Base-by-base conservation (phyloP, 2,329 filamentous ascomycete species). In the Alternaria sp. region DNA sequence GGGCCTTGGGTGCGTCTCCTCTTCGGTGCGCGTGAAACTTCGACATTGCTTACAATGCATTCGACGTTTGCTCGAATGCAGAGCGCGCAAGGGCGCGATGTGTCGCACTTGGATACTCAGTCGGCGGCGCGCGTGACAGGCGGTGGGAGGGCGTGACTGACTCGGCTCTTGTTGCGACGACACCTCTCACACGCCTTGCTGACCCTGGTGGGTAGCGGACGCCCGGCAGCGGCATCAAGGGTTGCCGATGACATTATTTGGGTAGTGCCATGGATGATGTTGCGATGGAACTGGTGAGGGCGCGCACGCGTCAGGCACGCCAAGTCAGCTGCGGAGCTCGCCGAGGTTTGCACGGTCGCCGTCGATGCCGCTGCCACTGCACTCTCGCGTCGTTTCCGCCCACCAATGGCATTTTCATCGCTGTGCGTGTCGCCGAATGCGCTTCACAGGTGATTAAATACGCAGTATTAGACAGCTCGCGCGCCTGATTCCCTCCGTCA, bases 41-140 rank as follows among this genome's bases (percentile, higher is more conserved):
- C 36, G 13, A 6, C 47, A 50, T 40, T 57, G 8, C 21, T 36
- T 25, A 28, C 40, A 8, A 46, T 19, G 15, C 65, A 69, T 36
- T 72, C 66, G 2, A 67, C 68, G 23, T 75, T 73, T 15, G 77
- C 74, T 50, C 76, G 68, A 8, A 73, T 54, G 62, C 78, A 80
- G 1, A 79, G 65, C 4, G 76, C 74, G 64, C 78, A 80, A 52
- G 78, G 77, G 2, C 77, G 68, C 49, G 71, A 77, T 5, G 62
- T 65, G 52, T 80, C 78, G 55, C 78, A 80, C 77, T 79, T 52
- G n/a, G 25, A 21, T 44, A 23, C 26, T 50, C 30, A 50, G 59
- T 51, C 21, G 19, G 26, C 26, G 46, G 50, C 30, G 36, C 43
- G 30, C 30, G 13, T 17, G 13, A 30, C 30, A 12, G n/a, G 19